These are phyloP conservation scores for Metschnikowia lachancei DNA, from an alignment of 805 yeast genomes.

Conservation along the genomic window DNA sequence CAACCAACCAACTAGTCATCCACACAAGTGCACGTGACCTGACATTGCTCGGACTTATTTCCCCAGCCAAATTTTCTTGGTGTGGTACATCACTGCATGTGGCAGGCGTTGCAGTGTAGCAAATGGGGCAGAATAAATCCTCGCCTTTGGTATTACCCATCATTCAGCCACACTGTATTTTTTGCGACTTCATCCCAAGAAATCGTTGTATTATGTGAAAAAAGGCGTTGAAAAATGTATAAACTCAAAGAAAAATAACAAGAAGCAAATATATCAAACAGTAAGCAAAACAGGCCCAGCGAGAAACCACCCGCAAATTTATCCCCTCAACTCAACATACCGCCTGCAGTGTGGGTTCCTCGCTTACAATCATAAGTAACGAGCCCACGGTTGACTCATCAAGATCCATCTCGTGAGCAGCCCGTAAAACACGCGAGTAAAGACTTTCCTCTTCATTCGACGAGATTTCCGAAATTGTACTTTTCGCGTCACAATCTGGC, in stretches of 20 bases:
- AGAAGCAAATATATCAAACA: not conserved
- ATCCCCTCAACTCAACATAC: not conserved
- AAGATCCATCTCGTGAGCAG: conserved; percentile 12
- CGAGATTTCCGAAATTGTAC: not conserved
- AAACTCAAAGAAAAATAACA: too few species aligned
- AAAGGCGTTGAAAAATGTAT: too few species aligned
- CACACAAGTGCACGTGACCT: conserved; percentile 10
- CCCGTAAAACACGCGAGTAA: conserved; percentile 6
- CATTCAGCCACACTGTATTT: too few species aligned
- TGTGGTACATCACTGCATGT: not conserved
- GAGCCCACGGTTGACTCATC: conserved; percentile 16
- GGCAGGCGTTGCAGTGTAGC: too few species aligned
- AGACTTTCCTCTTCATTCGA: conserved; percentile 5
- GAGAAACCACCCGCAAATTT: not conserved
- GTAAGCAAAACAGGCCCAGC: not conserved
- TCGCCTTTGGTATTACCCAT: too few species aligned
- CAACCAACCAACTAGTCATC: not conserved
- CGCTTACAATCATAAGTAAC: conserved; percentile 11
- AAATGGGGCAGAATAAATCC: too few species aligned
- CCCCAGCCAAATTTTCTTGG: not conserved
- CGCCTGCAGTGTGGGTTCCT: conserved; percentile 4
- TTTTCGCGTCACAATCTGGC: not conserved
- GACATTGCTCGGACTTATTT: conserved; percentile 4
- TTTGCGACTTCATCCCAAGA: too few species aligned
- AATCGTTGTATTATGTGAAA: too few species aligned